A percentile compares a stretch with the other conserved stretches of the same genome.
Evolutionary conservation across 2,329 filamentous ascomycete species (phyloP).

Genomic region (Phialophora macrospora): DNA sequence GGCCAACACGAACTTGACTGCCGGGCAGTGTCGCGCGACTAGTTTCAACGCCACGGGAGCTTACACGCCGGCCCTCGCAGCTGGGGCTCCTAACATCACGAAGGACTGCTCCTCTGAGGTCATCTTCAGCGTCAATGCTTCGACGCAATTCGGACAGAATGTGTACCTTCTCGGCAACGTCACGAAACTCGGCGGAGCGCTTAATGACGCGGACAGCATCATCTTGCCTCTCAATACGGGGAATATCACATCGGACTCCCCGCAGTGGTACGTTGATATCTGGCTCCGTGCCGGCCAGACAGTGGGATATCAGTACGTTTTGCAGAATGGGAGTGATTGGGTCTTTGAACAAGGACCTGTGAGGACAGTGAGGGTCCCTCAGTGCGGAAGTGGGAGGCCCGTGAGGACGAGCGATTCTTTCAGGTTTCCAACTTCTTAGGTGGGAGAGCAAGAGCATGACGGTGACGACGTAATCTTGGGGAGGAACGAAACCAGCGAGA

Average conservation of each 20-base stretch:
- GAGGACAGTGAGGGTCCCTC: conserved; percentile 15
- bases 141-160: conserved; percentile 54
- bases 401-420: conserved; percentile 20
- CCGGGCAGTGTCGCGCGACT: conserved; percentile 28
- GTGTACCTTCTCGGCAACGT: conserved; percentile 69
- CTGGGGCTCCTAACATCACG: conserved; percentile 29
- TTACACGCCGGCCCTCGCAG: conserved; percentile 36
- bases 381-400: conserved; percentile 22
- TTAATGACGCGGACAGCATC: conserved; percentile 20
- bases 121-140: conserved; percentile 32
- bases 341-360: conserved; percentile 26
- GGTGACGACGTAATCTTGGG: background rate
- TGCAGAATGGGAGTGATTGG: conserved; percentile 58
- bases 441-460: background rate
- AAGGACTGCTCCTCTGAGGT: conserved; percentile 31
- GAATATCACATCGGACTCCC: conserved; percentile 24
- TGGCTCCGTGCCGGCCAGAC: conserved; percentile 60
- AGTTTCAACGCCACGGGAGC: conserved; percentile 35
- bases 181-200: conserved; percentile 57
- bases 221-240: conserved; percentile 28
- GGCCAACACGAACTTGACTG: conserved; percentile 29
- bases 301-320: conserved; percentile 72
- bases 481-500: background rate
- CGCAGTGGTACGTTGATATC: conserved; percentile 63
- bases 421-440: conserved; percentile 22